phyloP scores from a whole-genome alignment of 306 rosid species.

The Cyamopsis tetragonoloba region DNA sequence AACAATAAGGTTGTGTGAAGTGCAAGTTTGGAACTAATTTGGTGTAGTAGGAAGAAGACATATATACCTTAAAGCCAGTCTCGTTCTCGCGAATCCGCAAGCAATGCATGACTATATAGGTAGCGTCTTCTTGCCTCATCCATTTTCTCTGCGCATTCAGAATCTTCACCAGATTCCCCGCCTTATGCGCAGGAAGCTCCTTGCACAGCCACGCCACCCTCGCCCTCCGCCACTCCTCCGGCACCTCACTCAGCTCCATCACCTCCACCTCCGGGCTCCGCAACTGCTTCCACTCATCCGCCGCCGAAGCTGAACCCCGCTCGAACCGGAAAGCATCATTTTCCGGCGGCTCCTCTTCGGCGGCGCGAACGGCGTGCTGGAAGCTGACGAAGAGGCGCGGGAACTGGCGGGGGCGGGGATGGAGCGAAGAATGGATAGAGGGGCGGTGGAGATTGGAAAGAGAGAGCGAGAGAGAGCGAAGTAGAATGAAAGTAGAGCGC shows the following conservation, averaged over 20 bases:
- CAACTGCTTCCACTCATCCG: conserved; percentile 18
- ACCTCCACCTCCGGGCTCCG: conserved; percentile 34
- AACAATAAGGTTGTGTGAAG: too few relatives aligned
- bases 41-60: too few relatives aligned
- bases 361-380: neutral
- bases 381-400: neutral
- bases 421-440: neutral
- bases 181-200: conserved; percentile 40
- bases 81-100: conserved; percentile 86
- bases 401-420: neutral
- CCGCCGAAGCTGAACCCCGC: neutral
- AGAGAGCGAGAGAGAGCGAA: conserved; percentile 9
- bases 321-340: conserved; percentile 17
- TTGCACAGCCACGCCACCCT: conserved; percentile 51
- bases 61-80: conserved; percentile 52
- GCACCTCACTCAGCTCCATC: conserved; percentile 37
- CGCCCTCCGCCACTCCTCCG: conserved; percentile 49
- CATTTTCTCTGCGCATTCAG: conserved; percentile 86
- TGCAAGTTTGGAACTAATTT: too few relatives aligned
- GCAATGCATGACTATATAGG: conserved; percentile 75
- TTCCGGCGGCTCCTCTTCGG: neutral
- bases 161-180: conserved; percentile 39
- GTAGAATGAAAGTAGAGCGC: conserved; percentile 26
- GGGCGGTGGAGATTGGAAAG: neutral
- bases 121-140: conserved; percentile 58